These are phyloP conservation scores for Pyricularia pennisetigena DNA, from an alignment of 2,329 filamentous ascomycete species.

Conservation along the genomic window DNA sequence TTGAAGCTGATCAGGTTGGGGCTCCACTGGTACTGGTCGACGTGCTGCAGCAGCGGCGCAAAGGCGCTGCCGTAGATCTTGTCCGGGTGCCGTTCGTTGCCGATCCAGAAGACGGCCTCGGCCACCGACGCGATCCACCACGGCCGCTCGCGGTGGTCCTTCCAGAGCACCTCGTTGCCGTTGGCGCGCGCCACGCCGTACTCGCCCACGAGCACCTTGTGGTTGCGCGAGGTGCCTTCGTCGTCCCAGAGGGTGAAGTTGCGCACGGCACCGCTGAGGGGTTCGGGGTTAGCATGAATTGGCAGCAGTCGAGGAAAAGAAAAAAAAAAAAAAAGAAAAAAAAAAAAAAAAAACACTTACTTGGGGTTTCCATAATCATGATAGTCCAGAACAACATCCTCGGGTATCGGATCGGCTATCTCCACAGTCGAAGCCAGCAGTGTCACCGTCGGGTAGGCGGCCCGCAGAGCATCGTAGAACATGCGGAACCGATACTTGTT, in stretches of 20 bases:
- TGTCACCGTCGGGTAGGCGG: constrained; percentile 15
- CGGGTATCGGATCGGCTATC: constrained; percentile 13
- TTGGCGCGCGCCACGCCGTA: constrained; percentile 1
- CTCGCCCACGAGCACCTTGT: neutral
- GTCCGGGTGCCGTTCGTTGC: constrained; percentile 7
- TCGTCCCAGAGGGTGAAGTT: constrained; percentile 41
- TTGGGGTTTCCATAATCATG: constrained; percentile 22
- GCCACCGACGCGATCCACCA: constrained; percentile 4
- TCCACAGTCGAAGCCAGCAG: constrained; percentile 18
- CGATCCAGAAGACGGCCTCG: constrained; percentile 8
- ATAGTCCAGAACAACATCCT: constrained; percentile 12
- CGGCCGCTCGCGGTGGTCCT: neutral
- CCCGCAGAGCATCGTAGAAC: constrained; percentile 46
- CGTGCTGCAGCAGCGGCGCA: constrained; percentile 5
- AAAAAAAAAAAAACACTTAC: too few relatives aligned
- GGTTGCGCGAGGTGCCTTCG: neutral
- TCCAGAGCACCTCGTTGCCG: neutral
- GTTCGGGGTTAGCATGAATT: constrained; percentile 16
- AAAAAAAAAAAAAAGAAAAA: too few relatives aligned
- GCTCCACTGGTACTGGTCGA: constrained; percentile 5
- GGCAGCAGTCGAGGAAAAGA: too few relatives aligned
- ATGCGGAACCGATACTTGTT: constrained; percentile 45
- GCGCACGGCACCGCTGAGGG: constrained; percentile 36
- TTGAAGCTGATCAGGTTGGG: constrained; percentile 5
- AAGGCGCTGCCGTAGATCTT: constrained; percentile 4